These are phyloP conservation scores for Globisporangium nunn DNA, from an alignment of 352 stramenopile genomes.

Conservation along the genomic window DNA sequence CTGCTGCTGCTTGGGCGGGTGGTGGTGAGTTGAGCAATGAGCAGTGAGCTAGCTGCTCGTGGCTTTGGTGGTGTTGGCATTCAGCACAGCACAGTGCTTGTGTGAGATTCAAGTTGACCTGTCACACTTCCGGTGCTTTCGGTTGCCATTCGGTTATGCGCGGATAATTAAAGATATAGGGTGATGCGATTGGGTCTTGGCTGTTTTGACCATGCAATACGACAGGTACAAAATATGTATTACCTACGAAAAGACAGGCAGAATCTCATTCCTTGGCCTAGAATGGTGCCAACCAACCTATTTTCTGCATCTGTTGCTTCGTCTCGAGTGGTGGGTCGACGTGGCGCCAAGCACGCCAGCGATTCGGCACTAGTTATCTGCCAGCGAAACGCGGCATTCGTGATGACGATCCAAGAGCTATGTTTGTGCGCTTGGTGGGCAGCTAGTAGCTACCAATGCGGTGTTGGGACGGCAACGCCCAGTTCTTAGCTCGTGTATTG, in stretches of 20 bases:
- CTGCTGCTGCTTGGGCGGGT: neutral
- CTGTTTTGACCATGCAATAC: too few species aligned
- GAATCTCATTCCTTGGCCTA: too few species aligned
- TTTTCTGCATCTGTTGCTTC: neutral
- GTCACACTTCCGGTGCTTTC: neutral
- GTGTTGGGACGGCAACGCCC: too few species aligned
- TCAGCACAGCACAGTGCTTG: too few species aligned
- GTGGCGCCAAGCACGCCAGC: neutral
- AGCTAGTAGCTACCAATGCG: too few species aligned
- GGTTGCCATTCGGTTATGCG: too few species aligned
- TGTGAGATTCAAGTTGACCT: neutral
- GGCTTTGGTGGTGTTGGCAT: neutral
- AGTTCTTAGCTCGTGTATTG: too few species aligned
- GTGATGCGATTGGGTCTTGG: too few species aligned
- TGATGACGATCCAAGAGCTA: neutral
- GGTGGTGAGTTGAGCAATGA: constrained; percentile 12
- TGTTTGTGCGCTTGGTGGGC: too few species aligned
- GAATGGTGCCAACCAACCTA: neutral
- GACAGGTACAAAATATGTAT: too few species aligned
- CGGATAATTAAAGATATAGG: neutral
- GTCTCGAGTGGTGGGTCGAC: neutral
- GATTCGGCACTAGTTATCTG: neutral
- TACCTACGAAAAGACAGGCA: neutral
- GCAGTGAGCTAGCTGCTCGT: neutral
- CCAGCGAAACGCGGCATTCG: neutral